These are phyloP conservation scores for Mucuna pruriens DNA, from an alignment of 306 rosid species.

Conservation along the genomic window DNA sequence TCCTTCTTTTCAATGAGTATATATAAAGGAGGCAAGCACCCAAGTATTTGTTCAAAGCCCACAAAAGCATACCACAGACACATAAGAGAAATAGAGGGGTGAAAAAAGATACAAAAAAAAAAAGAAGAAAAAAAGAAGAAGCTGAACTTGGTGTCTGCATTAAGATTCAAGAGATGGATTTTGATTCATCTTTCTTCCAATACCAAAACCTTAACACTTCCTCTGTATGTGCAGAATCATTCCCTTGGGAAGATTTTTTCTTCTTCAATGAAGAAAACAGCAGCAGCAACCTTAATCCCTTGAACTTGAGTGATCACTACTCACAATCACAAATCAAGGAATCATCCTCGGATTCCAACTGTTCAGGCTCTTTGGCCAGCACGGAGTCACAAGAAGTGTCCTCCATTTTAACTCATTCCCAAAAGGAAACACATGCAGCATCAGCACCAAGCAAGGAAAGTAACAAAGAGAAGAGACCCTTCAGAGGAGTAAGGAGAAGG, in stretches of 20 bases:
- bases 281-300: background rate
- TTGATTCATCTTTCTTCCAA: conserved; percentile 35
- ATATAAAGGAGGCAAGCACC: conserved; percentile 31
- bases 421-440: background rate
- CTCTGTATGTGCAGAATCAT: conserved; percentile 6
- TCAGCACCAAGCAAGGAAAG: background rate
- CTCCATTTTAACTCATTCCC: conserved; percentile 4
- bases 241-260: conserved; percentile 43
- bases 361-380: conserved; percentile 22
- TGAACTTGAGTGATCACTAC: background rate
- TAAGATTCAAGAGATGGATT: conserved; percentile 42
- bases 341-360: conserved; percentile 40
- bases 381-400: conserved; percentile 49
- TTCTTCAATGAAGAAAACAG: conserved; percentile 32
- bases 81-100: background rate
- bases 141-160: conserved; percentile 4
- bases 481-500: conserved; percentile 79
- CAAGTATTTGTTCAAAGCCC: conserved; percentile 7
- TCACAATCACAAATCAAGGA: conserved; percentile 35
- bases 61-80: background rate
- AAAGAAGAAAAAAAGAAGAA: background rate
- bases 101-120: background rate
- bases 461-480: conserved; percentile 37
- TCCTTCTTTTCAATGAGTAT: conserved; percentile 20
- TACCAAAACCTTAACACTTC: conserved; percentile 15